Percentiles rank a stretch among this genome's conserved stretches.
These are phyloP conservation scores for Globomyces sp. DNA, from an alignment of 371 early-diverging fungal genomes.

Conservation along the genomic window DNA sequence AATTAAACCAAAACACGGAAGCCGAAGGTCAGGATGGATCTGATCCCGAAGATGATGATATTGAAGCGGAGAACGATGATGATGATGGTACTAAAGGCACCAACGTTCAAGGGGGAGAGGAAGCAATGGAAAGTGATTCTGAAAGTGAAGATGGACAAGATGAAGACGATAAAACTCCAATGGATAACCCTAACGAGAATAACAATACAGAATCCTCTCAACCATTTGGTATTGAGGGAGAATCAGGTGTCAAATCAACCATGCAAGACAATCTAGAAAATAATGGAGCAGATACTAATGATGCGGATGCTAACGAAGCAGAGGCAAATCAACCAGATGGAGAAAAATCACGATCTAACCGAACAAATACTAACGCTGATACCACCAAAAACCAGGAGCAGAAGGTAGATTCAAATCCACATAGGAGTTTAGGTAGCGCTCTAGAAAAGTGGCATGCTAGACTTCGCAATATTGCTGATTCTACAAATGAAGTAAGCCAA, in stretches of 20 bases:
- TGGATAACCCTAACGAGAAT: constrained; percentile 23
- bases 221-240: constrained; percentile 65
- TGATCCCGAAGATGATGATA: constrained; percentile 37
- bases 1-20: constrained; percentile 14
- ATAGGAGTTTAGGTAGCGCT: constrained; percentile 86
- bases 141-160: constrained; percentile 38
- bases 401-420: constrained; percentile 40
- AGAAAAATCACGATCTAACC: not conserved
- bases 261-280: constrained; percentile 32
- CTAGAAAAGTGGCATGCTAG: constrained; percentile 86
- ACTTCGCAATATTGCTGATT: constrained; percentile 60
- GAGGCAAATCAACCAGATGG: constrained; percentile 26
- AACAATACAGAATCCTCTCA: constrained; percentile 15
- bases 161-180: constrained; percentile 19
- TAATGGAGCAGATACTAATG: constrained; percentile 54
- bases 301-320: constrained; percentile 28
- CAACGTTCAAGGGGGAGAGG: constrained; percentile 3
- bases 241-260: constrained; percentile 33
- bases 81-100: too few species aligned
- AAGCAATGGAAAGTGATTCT: constrained; percentile 14
- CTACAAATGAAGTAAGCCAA: constrained; percentile 45
- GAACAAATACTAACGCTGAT: not conserved
- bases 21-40: constrained; percentile 36
- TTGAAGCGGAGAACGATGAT: constrained; percentile 49
- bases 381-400: not conserved